Conservation (phyloP, 768 basidiomycete genomes). For the Xanthoconium purpureum region DNA sequence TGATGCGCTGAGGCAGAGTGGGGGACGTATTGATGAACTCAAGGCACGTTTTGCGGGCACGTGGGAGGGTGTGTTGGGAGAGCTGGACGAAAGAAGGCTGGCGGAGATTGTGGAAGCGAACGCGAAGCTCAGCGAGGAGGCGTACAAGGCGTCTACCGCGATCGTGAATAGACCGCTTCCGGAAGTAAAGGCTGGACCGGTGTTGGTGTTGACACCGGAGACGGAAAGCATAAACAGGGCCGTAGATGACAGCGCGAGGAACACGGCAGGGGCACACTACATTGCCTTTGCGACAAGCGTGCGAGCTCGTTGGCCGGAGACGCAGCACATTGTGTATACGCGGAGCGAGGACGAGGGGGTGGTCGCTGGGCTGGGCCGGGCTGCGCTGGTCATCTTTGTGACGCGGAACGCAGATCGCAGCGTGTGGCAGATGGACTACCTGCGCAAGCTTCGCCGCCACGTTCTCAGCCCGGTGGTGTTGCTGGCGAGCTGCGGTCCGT, state of each 20-base stretch:
- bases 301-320: constrained; percentile 24
- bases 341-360: constrained; percentile 6
- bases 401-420: constrained; percentile 54
- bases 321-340: constrained; percentile 49
- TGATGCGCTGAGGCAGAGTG: constrained; percentile 41
- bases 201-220: constrained; percentile 54
- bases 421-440: constrained; percentile 48
- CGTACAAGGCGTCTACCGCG: constrained; percentile 48
- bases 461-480: constrained; percentile 40
- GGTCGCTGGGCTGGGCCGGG: background rate
- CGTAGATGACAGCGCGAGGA: constrained; percentile 55
- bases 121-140: constrained; percentile 39
- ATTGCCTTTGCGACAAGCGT: constrained; percentile 45
- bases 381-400: constrained; percentile 42
- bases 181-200: constrained; percentile 31
- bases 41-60: constrained; percentile 49
- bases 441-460: constrained; percentile 31
- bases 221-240: constrained; percentile 59
- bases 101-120: constrained; percentile 38
- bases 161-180: constrained; percentile 41
- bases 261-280: constrained; percentile 59
- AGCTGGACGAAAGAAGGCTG: constrained; percentile 25
- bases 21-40: constrained; percentile 43
- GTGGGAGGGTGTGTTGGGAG: constrained; percentile 40
- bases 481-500: constrained; percentile 64